A percentile compares a stretch with the other conserved stretches of the same genome.
phyloP scores from a whole-genome alignment of 106 monocot species.

The Platanthera zijinensis region DNA sequence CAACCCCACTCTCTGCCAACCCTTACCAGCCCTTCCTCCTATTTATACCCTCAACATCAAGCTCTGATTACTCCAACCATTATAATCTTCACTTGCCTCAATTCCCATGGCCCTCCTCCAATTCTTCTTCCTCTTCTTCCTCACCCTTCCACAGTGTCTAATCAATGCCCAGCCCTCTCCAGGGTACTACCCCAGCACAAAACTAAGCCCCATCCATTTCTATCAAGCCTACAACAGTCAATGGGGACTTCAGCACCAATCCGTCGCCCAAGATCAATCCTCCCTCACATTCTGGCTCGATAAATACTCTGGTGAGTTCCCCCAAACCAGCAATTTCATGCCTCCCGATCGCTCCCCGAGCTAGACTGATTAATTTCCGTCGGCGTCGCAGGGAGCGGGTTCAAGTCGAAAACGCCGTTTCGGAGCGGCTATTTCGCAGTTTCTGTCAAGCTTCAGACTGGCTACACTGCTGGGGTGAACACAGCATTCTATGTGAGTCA shows the following conservation, averaged over 20 bases:
- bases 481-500: constrained; percentile 53
- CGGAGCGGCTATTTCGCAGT: constrained; percentile 42
- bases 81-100: background rate
- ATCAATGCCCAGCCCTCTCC: constrained; percentile 43
- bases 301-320: constrained; percentile 29
- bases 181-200: constrained; percentile 52
- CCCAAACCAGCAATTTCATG: background rate
- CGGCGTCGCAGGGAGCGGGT: constrained; percentile 28
- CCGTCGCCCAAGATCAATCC: constrained; percentile 33
- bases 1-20: background rate
- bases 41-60: background rate
- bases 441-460: constrained; percentile 41
- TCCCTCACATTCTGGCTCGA: constrained; percentile 54
- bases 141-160: background rate
- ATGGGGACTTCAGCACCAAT: constrained; percentile 49
- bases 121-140: background rate
- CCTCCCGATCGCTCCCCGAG: background rate
- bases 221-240: constrained; percentile 23
- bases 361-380: background rate
- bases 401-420: constrained; percentile 34
- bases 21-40: background rate
- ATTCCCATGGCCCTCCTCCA: constrained; percentile 2
- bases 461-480: constrained; percentile 58
- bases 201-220: constrained; percentile 21
- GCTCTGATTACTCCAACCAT: background rate